phyloP scores from a whole-genome alignment of 495 filamentous ascomycete genomes.

The Pyronema domesticum region DNA sequence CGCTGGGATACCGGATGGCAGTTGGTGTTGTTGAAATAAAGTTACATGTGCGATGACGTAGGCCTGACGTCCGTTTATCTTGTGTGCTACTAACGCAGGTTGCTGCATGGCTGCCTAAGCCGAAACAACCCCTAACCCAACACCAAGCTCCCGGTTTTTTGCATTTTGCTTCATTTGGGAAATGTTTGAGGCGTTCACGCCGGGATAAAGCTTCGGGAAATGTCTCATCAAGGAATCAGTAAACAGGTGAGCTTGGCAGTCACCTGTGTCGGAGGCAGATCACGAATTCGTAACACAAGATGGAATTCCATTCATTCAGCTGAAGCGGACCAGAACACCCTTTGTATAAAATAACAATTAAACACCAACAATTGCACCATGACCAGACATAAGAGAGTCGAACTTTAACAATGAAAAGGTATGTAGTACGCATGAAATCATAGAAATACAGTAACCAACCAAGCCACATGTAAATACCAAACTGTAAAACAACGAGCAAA shows the following conservation, averaged over 20 bases:
- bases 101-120: neutral
- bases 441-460: neutral
- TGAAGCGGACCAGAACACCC: neutral
- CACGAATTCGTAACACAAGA: too few species aligned
- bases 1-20: neutral
- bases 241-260: neutral
- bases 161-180: neutral
- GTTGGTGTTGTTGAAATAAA: neutral
- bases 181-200: neutral
- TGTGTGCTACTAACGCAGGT: neutral
- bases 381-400: neutral
- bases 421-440: neutral
- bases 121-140: neutral
- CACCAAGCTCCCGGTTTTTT: neutral
- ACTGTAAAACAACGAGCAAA: neutral
- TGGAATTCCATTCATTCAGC: neutral
- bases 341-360: neutral
- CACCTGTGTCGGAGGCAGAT: neutral
- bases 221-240: neutral
- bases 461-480: neutral
- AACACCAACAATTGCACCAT: neutral
- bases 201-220: neutral
- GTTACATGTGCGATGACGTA: slow-evolving; percentile 2
- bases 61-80: neutral
- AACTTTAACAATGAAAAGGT: neutral